Conservation (phyloP, 108 stramenopile genomes). For the Cyclotella choctawhatcheeana region DNA sequence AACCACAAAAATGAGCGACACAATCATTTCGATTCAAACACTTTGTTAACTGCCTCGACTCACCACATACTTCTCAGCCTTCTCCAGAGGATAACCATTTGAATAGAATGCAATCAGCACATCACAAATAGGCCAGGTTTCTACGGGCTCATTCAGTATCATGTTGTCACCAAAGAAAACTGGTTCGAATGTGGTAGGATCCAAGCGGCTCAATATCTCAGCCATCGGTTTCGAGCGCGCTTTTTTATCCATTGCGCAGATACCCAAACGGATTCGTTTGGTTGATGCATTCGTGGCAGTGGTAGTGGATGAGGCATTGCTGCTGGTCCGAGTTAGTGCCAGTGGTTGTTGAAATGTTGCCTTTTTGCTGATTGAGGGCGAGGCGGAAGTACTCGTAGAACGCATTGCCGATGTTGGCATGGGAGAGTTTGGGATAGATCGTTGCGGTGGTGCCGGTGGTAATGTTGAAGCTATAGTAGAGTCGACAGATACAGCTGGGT, state of each 20-base stretch:
- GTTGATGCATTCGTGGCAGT: conserved; percentile 2
- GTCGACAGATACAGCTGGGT: neutral
- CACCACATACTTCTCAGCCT: conserved; percentile 91
- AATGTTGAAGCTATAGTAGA: neutral
- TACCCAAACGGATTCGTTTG: conserved; percentile 86
- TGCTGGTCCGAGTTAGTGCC: conserved; percentile 21
- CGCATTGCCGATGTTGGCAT: conserved; percentile 22
- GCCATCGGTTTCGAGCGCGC: conserved; percentile 96
- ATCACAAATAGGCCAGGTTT: conserved; percentile 95
- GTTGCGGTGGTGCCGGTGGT: neutral
- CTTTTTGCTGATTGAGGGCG: neutral
- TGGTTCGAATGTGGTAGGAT: conserved; percentile 72
- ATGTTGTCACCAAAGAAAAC: conserved; percentile 94
- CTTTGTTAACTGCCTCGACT: too few relatives aligned
- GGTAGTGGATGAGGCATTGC: conserved; percentile 32
- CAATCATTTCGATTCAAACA: too few relatives aligned
- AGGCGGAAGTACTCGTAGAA: neutral
- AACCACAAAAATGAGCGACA: too few relatives aligned
- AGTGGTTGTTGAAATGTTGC: conserved; percentile 33
- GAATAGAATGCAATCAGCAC: conserved; percentile 97
- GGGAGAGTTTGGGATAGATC: conserved; percentile 16
- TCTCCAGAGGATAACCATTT: conserved; percentile 83
- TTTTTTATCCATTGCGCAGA: conserved; percentile 98
- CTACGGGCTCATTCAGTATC: conserved; percentile 89
- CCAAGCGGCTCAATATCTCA: conserved; percentile 94